Conservation (phyloP, 768 basidiomycete species). For the Podaxis sp. region DNA sequence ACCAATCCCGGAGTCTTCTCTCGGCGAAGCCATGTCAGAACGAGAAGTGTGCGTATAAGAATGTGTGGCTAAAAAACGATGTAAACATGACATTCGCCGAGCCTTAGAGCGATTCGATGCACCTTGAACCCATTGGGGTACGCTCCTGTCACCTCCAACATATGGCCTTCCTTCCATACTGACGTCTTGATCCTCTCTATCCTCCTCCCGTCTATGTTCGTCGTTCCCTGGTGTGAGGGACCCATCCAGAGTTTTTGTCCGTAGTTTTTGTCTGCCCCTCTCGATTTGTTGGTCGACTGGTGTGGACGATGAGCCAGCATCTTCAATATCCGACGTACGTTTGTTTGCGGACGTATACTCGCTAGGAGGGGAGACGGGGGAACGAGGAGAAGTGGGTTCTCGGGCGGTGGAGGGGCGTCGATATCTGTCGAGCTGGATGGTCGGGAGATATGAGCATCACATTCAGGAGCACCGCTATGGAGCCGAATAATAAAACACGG, state of each 20-base stretch:
- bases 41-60: constrained; percentile 23
- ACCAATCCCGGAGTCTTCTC: constrained; percentile 22
- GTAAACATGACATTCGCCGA: neutral
- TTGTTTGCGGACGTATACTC: constrained; percentile 5
- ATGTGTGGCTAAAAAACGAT: constrained; percentile 4
- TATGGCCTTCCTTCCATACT: constrained; percentile 14
- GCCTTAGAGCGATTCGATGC: constrained; percentile 8
- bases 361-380: constrained; percentile 11
- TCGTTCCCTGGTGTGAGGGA: constrained; percentile 14
- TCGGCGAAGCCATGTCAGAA: constrained; percentile 27
- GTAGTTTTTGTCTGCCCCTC: constrained; percentile 20
- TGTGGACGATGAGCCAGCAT: constrained; percentile 7
- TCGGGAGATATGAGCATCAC: neutral
- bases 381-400: constrained; percentile 17
- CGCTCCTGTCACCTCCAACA: constrained; percentile 20
- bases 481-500: neutral
- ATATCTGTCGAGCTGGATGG: constrained; percentile 43
- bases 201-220: neutral
- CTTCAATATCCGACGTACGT: neutral
- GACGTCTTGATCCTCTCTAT: constrained; percentile 8
- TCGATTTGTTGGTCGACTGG: constrained; percentile 12
- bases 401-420: constrained; percentile 32
- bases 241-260: constrained; percentile 18
- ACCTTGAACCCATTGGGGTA: constrained; percentile 39
- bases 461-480: neutral